phyloP scores from a whole-genome alignment of 2,329 filamentous ascomycete species.

The Penicillium sp. region DNA sequence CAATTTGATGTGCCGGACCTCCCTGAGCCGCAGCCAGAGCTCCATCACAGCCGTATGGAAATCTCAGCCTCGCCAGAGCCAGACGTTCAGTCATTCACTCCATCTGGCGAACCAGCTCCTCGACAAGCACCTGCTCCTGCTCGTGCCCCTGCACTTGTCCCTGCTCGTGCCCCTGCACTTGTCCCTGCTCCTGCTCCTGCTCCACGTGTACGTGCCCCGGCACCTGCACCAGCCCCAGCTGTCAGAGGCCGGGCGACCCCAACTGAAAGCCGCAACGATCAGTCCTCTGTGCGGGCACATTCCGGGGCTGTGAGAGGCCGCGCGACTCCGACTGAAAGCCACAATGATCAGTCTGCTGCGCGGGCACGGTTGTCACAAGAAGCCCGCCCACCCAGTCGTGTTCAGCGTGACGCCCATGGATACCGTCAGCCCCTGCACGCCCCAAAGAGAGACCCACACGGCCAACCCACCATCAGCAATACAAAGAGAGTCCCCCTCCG shows the following conservation, averaged over 20 bases:
- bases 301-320: not conserved
- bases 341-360: not conserved
- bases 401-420: constrained; percentile 11
- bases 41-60: constrained; percentile 7
- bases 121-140: not conserved
- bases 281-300: too few relatives aligned
- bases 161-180: too few relatives aligned
- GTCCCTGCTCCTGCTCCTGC: too few relatives aligned
- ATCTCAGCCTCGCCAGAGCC: constrained; percentile 9
- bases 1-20: constrained; percentile 16
- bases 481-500: constrained; percentile 37
- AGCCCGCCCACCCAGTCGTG: constrained; percentile 11
- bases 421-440: not conserved
- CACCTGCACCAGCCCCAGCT: too few relatives aligned
- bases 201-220: too few relatives aligned
- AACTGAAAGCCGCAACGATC: too few relatives aligned
- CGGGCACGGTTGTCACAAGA: constrained; percentile 5
- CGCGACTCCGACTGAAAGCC: not conserved
- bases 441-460: constrained; percentile 15
- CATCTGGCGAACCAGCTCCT: constrained; percentile 13
- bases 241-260: not conserved
- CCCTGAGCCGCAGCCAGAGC: constrained; percentile 2
- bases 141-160: not conserved
- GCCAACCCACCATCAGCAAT: constrained; percentile 16
- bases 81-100: constrained; percentile 15